Conservation (phyloP, 352 stramenopile genomes). For the Phytophthora tentaculata region DNA sequence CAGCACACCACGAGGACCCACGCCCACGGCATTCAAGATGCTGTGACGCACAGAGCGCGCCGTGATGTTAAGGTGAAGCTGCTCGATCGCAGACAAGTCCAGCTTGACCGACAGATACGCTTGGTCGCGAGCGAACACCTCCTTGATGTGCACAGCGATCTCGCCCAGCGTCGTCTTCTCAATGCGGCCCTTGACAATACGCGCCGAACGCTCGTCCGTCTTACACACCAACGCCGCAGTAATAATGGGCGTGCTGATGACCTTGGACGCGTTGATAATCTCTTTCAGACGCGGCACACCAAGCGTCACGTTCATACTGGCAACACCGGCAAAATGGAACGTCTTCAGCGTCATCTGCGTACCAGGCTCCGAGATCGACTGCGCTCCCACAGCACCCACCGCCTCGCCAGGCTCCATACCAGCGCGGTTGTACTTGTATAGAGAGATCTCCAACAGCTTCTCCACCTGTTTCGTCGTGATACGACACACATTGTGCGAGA, state of each 20-base stretch:
- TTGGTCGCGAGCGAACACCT: conserved; percentile 94
- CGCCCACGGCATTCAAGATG: conserved; percentile 90
- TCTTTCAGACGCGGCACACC: conserved; percentile 99
- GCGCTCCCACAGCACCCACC: conserved; percentile 96
- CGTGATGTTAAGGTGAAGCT: conserved; percentile 97
- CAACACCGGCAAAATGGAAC: conserved; percentile 99
- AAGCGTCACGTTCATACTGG: conserved; percentile 99
- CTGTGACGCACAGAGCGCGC: conserved; percentile 89
- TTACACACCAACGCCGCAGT: conserved; percentile 97
- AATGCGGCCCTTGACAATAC: conserved; percentile 99
- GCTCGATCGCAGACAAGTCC: conserved; percentile 96
- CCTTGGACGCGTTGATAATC: conserved; percentile 97
- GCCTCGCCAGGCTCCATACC: conserved; percentile 96
- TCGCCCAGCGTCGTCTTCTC: conserved; percentile 99
- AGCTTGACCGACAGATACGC: conserved; percentile 98
- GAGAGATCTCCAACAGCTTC: conserved; percentile 73
- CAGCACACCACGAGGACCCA: conserved; percentile 71
- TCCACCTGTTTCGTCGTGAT: conserved; percentile 86
- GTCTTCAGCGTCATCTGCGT: conserved; percentile 98
- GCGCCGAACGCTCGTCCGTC: conserved; percentile 96
- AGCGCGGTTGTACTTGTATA: conserved; percentile 89
- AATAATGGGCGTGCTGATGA: conserved; percentile 99
- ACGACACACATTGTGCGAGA: conserved; percentile 93
- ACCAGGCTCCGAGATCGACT: conserved; percentile 97
- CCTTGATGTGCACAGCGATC: conserved; percentile 96